Evolutionary conservation across 768 basidiomycete genomes (phyloP), one percentile per base, ranked within the genome.

Genomic region (Leccinum broughii): DNA sequence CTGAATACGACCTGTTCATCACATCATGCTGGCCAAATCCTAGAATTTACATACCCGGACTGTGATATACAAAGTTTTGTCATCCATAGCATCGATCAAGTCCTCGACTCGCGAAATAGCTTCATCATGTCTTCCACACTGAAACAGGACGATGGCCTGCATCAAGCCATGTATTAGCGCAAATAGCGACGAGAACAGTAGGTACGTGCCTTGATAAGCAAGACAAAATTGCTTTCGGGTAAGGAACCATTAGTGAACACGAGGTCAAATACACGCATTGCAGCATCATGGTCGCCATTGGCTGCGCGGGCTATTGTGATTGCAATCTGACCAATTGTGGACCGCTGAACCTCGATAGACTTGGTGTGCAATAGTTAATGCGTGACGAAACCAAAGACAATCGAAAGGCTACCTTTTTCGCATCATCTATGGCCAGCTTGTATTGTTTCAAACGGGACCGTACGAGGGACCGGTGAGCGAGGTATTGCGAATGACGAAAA

Each of bases 301-400:
- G 54, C 15, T 22, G 37, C 9, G 1, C 2, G 32, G 0, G 59
- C 56, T 3, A 67, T 37, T 13, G 61, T 53, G 1, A 17, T 6
- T 9, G 65, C 65, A 9, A 66, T 41, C 30, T 60, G 28, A 28
- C 56, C 62, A 6, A 66, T 57, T 4, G 46, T 41, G 1, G 66
- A 67, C 17, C 9, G 39, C 11, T 49, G 59, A 17, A 44, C 9
- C 22, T 61, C 3, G n/a, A 61, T 41, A 17, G 66, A 67, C 65
- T 63, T 15, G 55, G 11, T 0, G 1, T 22, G 1, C 28, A 7
- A 28, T 8, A 28, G 28, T 28, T 28, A 28, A 28, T 8, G 28
- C 7, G 2, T n/a, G 2, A 26, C 5, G 13, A 1, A 20, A 20
- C 4, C 28, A n/a, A 1, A n/a, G 4, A 28, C 17, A 28, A 2